Percentiles rank a stretch among this genome's conserved stretches.
Conservation (phyloP, 140 eudicot species). For the Stevia rebaudiana region DNA sequence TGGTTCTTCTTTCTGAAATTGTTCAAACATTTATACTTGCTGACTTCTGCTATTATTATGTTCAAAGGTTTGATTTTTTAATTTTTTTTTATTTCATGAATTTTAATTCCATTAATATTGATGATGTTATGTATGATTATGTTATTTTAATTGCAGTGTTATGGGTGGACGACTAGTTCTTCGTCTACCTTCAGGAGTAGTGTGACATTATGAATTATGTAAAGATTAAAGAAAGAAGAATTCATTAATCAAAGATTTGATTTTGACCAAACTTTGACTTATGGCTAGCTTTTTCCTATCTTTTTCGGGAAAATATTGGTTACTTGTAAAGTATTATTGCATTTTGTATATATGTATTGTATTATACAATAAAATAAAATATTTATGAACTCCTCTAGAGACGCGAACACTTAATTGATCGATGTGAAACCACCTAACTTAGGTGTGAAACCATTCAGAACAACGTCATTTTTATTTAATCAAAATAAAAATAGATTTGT, state of each 20-base stretch:
- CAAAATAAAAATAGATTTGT: too few relatives aligned
- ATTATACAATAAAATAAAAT: neutral
- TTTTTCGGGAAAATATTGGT: neutral
- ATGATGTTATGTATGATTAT: neutral
- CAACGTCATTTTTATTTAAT: too few relatives aligned
- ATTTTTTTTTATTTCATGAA: neutral
- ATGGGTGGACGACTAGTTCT: constrained; percentile 51
- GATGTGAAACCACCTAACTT: too few relatives aligned
- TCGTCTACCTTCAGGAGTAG: constrained; percentile 52
- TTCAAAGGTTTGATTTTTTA: constrained; percentile 37
- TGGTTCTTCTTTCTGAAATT: too few relatives aligned
- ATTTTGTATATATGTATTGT: neutral
- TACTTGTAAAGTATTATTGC: constrained; percentile 14
- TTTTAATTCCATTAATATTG: neutral
- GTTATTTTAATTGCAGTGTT: constrained; percentile 30
- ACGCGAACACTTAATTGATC: too few relatives aligned
- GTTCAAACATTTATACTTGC: constrained; percentile 55
- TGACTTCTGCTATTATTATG: constrained; percentile 51
- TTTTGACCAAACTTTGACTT: neutral
- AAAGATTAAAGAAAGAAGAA: neutral
- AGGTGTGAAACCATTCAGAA: too few relatives aligned
- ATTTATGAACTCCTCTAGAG: too few relatives aligned
- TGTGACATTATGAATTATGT: constrained; percentile 22
- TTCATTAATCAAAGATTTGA: too few relatives aligned
- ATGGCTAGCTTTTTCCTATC: neutral